Conservation (phyloP, 768 basidiomycete species). For the Naganishia friedmannii region DNA sequence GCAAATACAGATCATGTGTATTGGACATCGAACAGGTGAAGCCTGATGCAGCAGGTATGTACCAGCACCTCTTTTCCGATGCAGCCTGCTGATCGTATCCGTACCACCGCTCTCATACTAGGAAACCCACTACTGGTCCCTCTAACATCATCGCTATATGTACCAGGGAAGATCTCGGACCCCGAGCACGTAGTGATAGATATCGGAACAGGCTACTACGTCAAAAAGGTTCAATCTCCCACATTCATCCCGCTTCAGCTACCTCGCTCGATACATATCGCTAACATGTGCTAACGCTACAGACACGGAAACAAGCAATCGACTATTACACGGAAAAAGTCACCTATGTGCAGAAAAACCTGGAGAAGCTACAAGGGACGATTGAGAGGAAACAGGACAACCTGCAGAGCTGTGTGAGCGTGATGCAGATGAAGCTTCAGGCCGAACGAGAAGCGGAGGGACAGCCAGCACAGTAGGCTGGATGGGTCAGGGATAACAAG, state of each 20-base stretch:
- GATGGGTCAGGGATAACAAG: not conserved
- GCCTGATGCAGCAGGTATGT: slow-evolving; percentile 59
- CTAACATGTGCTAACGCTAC: slow-evolving; percentile 17
- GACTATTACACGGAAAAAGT: slow-evolving; percentile 79
- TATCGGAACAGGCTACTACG: slow-evolving; percentile 92
- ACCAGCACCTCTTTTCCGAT: not conserved
- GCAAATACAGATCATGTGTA: slow-evolving; percentile 83
- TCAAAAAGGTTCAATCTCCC: slow-evolving; percentile 70
- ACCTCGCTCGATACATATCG: not conserved
- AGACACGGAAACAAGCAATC: slow-evolving; percentile 77
- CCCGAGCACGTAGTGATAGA: slow-evolving; percentile 86
- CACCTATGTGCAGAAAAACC: slow-evolving; percentile 74
- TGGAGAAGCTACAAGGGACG: slow-evolving; percentile 81
- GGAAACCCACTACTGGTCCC: slow-evolving; percentile 88
- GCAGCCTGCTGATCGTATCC: not conserved
- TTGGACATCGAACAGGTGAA: slow-evolving; percentile 75
- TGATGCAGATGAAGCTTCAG: slow-evolving; percentile 67
- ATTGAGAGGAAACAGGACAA: slow-evolving; percentile 90
- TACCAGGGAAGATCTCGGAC: slow-evolving; percentile 83
- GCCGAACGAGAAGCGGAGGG: slow-evolving; percentile 46
- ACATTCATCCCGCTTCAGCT: not conserved
- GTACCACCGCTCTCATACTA: slow-evolving; percentile 46
- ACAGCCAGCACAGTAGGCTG: slow-evolving; percentile 18
- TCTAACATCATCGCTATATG: slow-evolving; percentile 88
- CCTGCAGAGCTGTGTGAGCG: slow-evolving; percentile 67